Base-by-base conservation (phyloP, 371 early-diverging fungal genomes). In the Rhizopus microsporus region DNA sequence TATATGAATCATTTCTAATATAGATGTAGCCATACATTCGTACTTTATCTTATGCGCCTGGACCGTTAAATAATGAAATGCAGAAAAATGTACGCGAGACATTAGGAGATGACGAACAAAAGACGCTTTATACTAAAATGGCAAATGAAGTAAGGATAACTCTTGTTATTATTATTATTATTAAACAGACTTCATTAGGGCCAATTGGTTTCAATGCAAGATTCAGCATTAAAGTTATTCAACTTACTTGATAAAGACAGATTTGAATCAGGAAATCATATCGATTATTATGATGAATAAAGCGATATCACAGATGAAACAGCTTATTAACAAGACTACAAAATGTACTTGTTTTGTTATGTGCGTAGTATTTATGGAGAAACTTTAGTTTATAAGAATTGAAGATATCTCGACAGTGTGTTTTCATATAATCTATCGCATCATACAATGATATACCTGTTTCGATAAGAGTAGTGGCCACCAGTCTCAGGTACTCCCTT, bases 21-120 rank as follows among this genome's bases (percentile, higher is more conserved):
- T 23, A 23, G 23, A 31, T 48, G 13, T 59, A 69, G 67, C 60
- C 60, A 59, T 69, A 65, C 30, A 63, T 76, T 47, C 68, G 72
- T 8, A 83, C 88, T 5, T 77, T 96, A 37, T 93, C 84, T 63
- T 96, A 95, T 72, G 93, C 96, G 1, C 96, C 96, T 7, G 96
- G 96, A 1, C 96, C 96, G 32, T 65, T 96, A 57, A 88, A 93
- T 57, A 93, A 90, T 58, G 85, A 84, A 39, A 95, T 96, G 95
- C 95, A 95, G 69, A 65, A 71, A 4, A 65, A 72, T 34, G 90
- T 94, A 32, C 85, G 95, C 17, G 70, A 79, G 34, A 86, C 84
- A 8, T 67, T 94, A 39, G 90, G 88, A 5, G 93, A 93, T 62
- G 64, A 74, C 9, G 86, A 83, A 40, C 86, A 92, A 55, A 75